These are phyloP conservation scores for Sherardia arvensis DNA, from an alignment of 257 asterid genomes.

Conservation along the genomic window DNA sequence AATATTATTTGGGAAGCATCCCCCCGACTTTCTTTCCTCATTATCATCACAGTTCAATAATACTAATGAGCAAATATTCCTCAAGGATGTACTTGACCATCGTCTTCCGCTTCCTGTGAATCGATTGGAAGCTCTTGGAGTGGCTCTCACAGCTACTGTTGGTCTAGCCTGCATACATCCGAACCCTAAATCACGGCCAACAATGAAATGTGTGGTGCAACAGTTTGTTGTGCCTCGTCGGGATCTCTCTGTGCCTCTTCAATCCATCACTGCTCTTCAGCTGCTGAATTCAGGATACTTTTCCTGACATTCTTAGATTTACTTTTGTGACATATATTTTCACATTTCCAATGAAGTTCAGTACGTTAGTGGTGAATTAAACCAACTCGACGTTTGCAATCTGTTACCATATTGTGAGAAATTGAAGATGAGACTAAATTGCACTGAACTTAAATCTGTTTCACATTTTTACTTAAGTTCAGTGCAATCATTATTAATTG, in stretches of 20 bases:
- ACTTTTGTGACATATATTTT: no score
- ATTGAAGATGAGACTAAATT: no score
- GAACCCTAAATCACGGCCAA: conserved; percentile 2
- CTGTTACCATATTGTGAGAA: no score
- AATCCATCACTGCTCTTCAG: neutral
- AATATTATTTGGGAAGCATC: conserved; percentile 7
- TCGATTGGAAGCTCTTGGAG: neutral
- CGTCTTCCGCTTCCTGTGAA: neutral
- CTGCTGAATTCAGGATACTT: neutral
- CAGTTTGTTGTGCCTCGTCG: neutral
- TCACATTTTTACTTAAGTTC: no score
- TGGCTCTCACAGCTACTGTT: neutral
- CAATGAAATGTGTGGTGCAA: neutral
- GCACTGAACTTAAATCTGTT: no score
- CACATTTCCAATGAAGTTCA: no score
- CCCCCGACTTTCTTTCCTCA: neutral
- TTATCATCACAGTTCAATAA: neutral
- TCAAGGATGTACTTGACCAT: neutral
- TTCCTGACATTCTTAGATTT: no score
- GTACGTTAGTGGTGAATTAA: no score
- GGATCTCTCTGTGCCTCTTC: neutral
- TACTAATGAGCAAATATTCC: neutral
- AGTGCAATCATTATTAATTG: no score
- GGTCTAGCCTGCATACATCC: neutral
- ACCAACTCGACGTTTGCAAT: no score